A percentile compares a stretch with the other conserved stretches of the same genome.
Conservation (phyloP, 1,284 basidiomycete species). For the Caloboletus inedulis region DNA sequence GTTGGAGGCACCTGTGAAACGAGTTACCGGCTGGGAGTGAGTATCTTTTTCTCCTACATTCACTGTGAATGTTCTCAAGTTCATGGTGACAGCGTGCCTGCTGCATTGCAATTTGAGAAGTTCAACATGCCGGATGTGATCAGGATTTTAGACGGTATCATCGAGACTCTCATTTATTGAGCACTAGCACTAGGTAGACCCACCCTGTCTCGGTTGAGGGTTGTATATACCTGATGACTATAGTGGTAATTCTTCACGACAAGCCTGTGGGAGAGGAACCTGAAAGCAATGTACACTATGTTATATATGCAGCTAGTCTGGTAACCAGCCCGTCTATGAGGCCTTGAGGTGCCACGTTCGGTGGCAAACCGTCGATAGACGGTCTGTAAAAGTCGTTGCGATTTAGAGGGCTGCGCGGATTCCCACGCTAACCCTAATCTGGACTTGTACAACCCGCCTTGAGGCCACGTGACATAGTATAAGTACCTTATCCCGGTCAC, state of each 20-base stretch:
- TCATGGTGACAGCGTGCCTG: constrained; percentile 59
- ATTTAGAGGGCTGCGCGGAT: too few species aligned
- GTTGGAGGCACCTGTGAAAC: constrained; percentile 81
- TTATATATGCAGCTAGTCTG: not conserved
- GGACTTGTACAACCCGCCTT: too few species aligned
- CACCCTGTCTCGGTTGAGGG: not conserved
- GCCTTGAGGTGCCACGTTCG: too few species aligned
- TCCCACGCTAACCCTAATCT: too few species aligned
- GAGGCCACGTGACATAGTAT: too few species aligned
- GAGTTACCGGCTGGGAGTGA: constrained; percentile 91
- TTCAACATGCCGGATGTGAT: constrained; percentile 88
- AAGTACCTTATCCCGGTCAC: too few species aligned
- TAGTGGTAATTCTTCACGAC: not conserved
- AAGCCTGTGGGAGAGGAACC: not conserved
- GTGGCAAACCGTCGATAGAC: too few species aligned
- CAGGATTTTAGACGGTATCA: constrained; percentile 76
- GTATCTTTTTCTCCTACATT: constrained; percentile 34
- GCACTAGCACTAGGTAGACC: constrained; percentile 1
- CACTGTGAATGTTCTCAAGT: constrained; percentile 2
- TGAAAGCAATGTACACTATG: not conserved
- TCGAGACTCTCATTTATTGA: constrained; percentile 80
- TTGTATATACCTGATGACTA: constrained; percentile 1
- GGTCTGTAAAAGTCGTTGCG: too few species aligned
- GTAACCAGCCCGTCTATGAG: too few species aligned
- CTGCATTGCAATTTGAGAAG: constrained; percentile 82